Base-by-base conservation (phyloP, 495 filamentous ascomycete species). In the Penicillium dipodomyicola region DNA sequence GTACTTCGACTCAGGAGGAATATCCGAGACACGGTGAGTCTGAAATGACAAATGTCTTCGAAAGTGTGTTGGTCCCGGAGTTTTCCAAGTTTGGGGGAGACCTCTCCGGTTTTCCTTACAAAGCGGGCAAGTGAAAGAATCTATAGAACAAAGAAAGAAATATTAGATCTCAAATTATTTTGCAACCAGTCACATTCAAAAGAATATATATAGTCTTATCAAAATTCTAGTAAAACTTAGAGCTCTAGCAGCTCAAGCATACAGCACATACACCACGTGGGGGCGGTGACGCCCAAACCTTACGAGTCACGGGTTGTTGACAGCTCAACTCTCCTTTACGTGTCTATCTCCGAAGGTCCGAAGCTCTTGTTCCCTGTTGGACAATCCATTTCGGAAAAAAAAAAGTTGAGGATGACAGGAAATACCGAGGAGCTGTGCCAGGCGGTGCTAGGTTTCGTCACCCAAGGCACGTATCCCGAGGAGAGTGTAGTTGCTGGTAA, bases 391-490 rank as follows among this genome's bases (percentile, higher is more conserved):
- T 17, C 59, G 69, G 20, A 14, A 32, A 35, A 7, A 14, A 32
- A 35, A 7, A 14, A 23, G 22, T 23, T 23, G 22, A 23, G 22
- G 22, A 57, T 69, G 46, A 50, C 48, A 48, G 63, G 59, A 33
- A 57, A 63, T 25, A 66, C 73, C 14, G 51, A 67, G 46, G 70
- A 76, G 42, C 67, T 92, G 56, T 84, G 84, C 53, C 77, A 84
- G 56, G 87, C 87, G 0, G 74, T 96, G 23, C 80, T 95, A 35
- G 75, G 85, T 47, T 92, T 89, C 64, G 82, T 91, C 35, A 67
- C 84, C n/a, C 71, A 87, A 40, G 86, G 88, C 41, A 61, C 71
- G 20, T 96, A 91, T 66, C 91, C 92, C 7, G 87, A 89, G 25
- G 90, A 95, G 65, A 77, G 80, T 23, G 65, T 89, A 29, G 80